A percentile compares a stretch with the other conserved stretches of the same genome.
Conservation (phyloP, 2,329 filamentous ascomycete genomes). For the Xylariaceae sp. region DNA sequence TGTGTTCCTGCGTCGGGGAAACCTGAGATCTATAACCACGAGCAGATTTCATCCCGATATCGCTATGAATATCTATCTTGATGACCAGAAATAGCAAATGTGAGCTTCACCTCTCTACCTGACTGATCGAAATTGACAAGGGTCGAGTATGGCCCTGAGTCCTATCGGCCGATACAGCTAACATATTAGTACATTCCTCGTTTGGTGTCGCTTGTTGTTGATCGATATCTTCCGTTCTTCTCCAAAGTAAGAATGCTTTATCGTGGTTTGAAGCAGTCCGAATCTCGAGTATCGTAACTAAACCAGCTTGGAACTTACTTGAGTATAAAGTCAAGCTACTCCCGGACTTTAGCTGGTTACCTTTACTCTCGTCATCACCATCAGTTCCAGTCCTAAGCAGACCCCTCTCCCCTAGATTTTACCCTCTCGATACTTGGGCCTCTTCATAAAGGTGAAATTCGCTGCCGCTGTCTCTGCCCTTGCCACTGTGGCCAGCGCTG, state of each 20-base stretch:
- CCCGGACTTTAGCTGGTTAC: not conserved
- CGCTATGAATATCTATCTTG: not conserved
- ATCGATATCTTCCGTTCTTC: constrained; percentile 1
- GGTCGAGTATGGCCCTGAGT: not conserved
- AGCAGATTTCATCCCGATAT: not conserved
- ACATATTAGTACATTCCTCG: constrained; percentile 8
- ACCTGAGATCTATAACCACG: not conserved
- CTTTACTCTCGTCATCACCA: constrained; percentile 1
- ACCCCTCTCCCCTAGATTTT: not conserved
- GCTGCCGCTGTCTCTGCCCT: constrained; percentile 42
- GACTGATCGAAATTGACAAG: constrained; percentile 2
- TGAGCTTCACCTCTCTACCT: not conserved
- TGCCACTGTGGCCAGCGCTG: constrained; percentile 43
- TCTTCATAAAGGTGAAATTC: constrained; percentile 45
- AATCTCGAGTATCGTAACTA: not conserved
- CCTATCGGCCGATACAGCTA: not conserved
- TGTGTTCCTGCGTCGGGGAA: not conserved
- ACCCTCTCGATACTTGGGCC: not conserved
- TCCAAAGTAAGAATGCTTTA: not conserved
- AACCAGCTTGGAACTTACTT: not conserved
- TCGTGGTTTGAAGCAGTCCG: not conserved
- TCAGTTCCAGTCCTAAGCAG: not conserved
- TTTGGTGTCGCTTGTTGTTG: constrained; percentile 9
- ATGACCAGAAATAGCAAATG: not conserved
- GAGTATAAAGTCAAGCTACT: constrained; percentile 4